Evolutionary conservation across 2,329 filamentous ascomycete genomes (phyloP), one percentile per base, ranked within the genome.

Genomic region (Fusarium sp.): DNA sequence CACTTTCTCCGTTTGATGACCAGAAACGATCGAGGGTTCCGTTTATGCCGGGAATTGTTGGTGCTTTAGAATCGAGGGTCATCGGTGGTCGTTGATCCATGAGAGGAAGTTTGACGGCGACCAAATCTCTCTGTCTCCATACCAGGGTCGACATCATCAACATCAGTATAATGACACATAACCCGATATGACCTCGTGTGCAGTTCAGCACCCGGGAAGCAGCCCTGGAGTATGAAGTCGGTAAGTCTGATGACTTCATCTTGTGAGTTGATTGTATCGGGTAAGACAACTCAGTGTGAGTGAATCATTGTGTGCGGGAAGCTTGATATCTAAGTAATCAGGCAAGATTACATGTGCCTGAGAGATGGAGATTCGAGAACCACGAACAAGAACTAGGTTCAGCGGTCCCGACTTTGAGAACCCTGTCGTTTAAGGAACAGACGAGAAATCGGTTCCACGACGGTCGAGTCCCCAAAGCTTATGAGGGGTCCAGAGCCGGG

Each of bases 21-120:
- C 76, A 78, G 49, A 76, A 78, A 7, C 75, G 75, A 11, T 68
- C 62, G 27, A 68, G 50, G 17, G 55, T 54, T 17, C 25, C 22
- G 17, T 62, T 27, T 14, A 59, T 64, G 8, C 29, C 65, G 8
- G 35, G 35, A 31, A 46, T 27, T 31, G 42, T 35, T 7, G 39
- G 13, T 35, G 52, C 27, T 17, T 20, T 41, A 3, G 45, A 25
- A 31, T 57, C 41, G 3, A 39, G 27, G 22, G 49, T 39, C 36
- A 17, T 46, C 29, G 68, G 33, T 47, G 49, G n/a, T 53, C 57
- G 49, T 36, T 66, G 52, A 27, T 66, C 71, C 18, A 73, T 42
- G 15, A 41, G 27, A 20, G 58, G 64, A 12, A 72, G 49, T 29
- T 60, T 60, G 39, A 74, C 50, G 9, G 49, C 64, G 5, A 72